These are phyloP conservation scores for Eimeria brunetti DNA, from an alignment of 169 alveolate species.

Conservation along the genomic window DNA sequence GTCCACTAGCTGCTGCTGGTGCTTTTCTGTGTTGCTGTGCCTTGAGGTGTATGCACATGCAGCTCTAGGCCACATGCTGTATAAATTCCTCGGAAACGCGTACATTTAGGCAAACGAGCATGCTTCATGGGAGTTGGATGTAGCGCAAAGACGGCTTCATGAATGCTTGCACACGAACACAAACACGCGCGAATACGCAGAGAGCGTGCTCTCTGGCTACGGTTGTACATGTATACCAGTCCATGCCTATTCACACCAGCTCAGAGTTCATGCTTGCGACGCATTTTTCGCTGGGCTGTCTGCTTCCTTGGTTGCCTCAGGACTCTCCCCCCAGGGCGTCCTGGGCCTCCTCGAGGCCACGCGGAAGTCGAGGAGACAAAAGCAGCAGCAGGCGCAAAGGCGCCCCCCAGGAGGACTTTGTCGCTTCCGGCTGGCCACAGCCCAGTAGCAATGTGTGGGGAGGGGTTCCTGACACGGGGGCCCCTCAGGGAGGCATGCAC, in stretches of 20 bases:
- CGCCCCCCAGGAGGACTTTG: conserved; percentile 53
- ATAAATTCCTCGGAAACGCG: background rate
- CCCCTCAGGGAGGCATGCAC: conserved; percentile 28
- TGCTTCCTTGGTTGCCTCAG: conserved; percentile 14
- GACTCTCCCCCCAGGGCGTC: conserved; percentile 47
- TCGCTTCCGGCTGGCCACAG: conserved; percentile 39
- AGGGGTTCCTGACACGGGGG: conserved; percentile 37
- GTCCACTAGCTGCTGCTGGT: background rate
- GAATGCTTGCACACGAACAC: background rate
- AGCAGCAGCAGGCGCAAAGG: conserved; percentile 61
- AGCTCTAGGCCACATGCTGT: background rate
- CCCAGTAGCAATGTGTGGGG: conserved; percentile 22
- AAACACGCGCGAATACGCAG: background rate
- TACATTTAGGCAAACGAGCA: background rate
- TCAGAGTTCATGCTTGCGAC: background rate
- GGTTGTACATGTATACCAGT: background rate
- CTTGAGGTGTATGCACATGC: background rate
- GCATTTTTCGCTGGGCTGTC: background rate
- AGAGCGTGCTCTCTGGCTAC: background rate
- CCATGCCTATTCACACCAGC: background rate
- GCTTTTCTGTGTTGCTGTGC: background rate
- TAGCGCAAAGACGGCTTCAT: background rate
- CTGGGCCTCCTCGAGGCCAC: conserved; percentile 53
- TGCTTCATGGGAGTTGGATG: background rate
- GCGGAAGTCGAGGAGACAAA: conserved; percentile 47